phyloP scores from a whole-genome alignment of 2,329 filamentous ascomycete species.

The Sporothrix mexicana region DNA sequence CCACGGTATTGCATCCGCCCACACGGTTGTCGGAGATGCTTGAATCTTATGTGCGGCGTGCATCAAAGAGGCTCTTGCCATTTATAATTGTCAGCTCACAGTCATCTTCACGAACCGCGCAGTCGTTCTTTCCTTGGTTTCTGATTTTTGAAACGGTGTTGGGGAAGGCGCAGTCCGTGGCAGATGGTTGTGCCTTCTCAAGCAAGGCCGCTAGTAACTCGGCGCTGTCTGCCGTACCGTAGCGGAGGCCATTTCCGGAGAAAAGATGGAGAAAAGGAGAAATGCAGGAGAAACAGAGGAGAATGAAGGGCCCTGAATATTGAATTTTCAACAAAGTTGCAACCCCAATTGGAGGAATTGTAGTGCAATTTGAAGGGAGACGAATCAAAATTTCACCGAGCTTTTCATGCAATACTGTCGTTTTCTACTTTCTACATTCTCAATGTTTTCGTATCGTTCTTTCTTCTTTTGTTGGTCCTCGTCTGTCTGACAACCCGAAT shows the following conservation, averaged over 20 bases:
- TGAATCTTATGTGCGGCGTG: not conserved
- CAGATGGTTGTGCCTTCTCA: not conserved
- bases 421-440: not conserved
- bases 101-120: not conserved
- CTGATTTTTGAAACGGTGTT: not conserved
- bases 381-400: not conserved
- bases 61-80: not conserved
- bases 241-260: conserved; percentile 18
- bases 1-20: not conserved
- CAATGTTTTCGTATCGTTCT: not conserved
- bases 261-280: conserved; percentile 21
- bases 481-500: no score
- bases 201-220: not conserved
- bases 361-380: not conserved
- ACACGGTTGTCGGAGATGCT: conserved; percentile 1
- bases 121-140: conserved; percentile 5
- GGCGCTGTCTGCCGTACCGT: not conserved
- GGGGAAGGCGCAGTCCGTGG: not conserved
- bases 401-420: not conserved
- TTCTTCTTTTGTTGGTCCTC: not conserved
- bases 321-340: no score
- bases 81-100: not conserved
- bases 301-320: not conserved
- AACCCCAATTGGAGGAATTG: not conserved
- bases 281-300: not conserved